Evolutionary conservation across 768 basidiomycete genomes (phyloP).

Genomic region (Russula ochroleuca): DNA sequence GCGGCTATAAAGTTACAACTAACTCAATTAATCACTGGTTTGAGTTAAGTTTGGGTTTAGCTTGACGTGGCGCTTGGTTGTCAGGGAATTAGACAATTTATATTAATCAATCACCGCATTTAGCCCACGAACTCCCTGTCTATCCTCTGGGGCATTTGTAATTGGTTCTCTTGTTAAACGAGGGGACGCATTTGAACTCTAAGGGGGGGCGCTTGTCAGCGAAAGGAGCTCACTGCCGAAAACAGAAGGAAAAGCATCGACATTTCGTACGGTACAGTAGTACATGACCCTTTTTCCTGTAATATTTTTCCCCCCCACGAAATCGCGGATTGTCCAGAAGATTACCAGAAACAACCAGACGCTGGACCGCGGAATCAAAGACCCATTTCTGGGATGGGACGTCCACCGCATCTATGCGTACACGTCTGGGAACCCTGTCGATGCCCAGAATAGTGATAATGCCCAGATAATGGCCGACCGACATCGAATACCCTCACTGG

Average conservation of each 20-base stretch:
- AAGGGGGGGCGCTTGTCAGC: not conserved
- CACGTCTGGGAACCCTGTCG: not conserved
- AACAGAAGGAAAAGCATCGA: not conserved
- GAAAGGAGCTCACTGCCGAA: not conserved
- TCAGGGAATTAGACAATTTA: slow-evolving; percentile 3
- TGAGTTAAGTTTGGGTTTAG: not conserved
- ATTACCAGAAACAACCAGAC: slow-evolving; percentile 12
- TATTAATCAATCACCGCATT: not conserved
- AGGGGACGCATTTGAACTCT: not conserved
- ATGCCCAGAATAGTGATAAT: slow-evolving; percentile 58
- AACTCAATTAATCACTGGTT: not conserved
- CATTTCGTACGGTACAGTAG: not conserved
- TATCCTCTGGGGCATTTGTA: not conserved
- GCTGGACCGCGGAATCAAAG: slow-evolving; percentile 14
- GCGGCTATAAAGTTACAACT: slow-evolving; percentile 1
- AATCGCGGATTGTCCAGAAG: slow-evolving; percentile 12
- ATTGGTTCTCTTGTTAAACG: slow-evolving; percentile 1
- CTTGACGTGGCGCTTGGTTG: slow-evolving; percentile 1
- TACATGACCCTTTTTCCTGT: not conserved
- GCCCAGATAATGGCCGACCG: slow-evolving; percentile 44
- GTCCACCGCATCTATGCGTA: slow-evolving; percentile 1
- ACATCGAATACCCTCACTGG: slow-evolving; percentile 42
- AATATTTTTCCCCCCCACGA: not conserved
- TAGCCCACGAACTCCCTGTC: not conserved
- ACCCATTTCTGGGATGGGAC: slow-evolving; percentile 14